Evolutionary conservation across 1,284 basidiomycete species (phyloP).

Genomic region (Marasmius oreades): DNA sequence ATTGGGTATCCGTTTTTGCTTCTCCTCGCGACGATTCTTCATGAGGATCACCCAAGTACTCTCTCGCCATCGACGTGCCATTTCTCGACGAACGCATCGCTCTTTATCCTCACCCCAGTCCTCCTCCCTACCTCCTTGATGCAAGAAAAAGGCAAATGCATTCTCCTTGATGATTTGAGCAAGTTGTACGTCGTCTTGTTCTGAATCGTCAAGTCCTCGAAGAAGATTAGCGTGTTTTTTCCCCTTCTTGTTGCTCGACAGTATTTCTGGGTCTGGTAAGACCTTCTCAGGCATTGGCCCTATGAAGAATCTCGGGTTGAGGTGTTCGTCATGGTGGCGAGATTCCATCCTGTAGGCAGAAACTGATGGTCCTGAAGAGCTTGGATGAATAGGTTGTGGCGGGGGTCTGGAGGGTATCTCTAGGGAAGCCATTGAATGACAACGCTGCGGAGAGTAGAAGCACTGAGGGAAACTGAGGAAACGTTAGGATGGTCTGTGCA

Average conservation of each 20-base stretch:
- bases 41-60: conserved; percentile 59
- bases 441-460: background rate
- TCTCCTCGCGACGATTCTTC: conserved; percentile 35
- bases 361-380: conserved; percentile 2
- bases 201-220: conserved; percentile 6
- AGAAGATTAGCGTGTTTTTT: conserved; percentile 16
- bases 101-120: conserved; percentile 64
- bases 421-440: background rate
- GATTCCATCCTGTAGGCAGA: conserved; percentile 7
- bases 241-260: conserved; percentile 23
- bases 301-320: conserved; percentile 47
- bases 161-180: conserved; percentile 49
- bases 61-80: conserved; percentile 58
- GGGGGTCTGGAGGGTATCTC: background rate
- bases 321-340: conserved; percentile 17
- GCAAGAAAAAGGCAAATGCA: conserved; percentile 61
- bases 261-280: conserved; percentile 32
- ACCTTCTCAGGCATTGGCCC: conserved; percentile 65
- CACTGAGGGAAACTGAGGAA: background rate
- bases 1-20: conserved; percentile 20
- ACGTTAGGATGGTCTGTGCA: background rate
- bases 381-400: background rate
- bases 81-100: conserved; percentile 46
- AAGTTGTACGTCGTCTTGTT: conserved; percentile 30
- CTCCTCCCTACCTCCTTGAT: conserved; percentile 52